phyloP scores from a whole-genome alignment of 1,284 basidiomycete genomes.

The Meira miltonrushii region DNA sequence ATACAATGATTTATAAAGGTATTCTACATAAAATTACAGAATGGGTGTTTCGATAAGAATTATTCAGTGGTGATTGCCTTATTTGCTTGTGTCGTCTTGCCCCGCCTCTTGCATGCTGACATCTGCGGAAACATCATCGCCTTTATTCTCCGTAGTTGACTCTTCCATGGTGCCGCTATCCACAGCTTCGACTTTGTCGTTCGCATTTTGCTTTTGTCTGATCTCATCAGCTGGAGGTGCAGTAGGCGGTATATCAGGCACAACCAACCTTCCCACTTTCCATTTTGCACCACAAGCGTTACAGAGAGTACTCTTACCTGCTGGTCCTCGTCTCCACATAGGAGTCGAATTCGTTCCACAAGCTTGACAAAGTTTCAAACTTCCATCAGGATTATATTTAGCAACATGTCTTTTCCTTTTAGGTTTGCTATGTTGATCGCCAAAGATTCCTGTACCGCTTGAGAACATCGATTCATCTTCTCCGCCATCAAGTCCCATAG shows the following conservation, averaged over 20 bases:
- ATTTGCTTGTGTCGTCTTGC: no score
- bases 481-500: neutral
- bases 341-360: constrained; percentile 49
- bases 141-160: neutral
- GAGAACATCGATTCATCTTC: neutral
- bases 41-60: no score
- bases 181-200: no score
- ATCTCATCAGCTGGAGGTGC: neutral
- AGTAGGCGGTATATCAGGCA: constrained; percentile 24
- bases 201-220: no score
- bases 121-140: neutral
- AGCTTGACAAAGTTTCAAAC: constrained; percentile 46
- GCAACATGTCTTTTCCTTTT: constrained; percentile 49
- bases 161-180: no score
- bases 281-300: constrained; percentile 49
- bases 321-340: constrained; percentile 49
- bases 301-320: constrained; percentile 45
- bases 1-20: neutral
- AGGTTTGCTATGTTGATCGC: neutral
- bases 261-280: constrained; percentile 46
- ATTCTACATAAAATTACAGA: no score
- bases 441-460: neutral
- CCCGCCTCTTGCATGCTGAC: neutral
- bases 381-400: constrained; percentile 48
- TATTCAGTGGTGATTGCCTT: no score